Evolutionary conservation across 1,139 yeast genomes (phyloP).

Genomic region (Wickerhamiella infanticola): DNA sequence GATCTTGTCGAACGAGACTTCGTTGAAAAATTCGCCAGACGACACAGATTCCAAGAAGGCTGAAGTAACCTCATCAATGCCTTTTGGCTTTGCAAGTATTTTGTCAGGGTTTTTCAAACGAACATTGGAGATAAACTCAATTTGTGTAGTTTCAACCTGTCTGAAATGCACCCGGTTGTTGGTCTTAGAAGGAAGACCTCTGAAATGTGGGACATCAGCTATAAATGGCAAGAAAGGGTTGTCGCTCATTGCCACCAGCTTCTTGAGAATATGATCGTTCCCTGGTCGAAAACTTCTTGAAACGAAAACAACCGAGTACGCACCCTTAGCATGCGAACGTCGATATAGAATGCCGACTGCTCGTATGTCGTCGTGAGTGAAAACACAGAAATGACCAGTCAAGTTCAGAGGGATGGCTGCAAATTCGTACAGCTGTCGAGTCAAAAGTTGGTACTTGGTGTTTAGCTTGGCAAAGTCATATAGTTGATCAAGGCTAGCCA

Average conservation of each 20-base stretch:
- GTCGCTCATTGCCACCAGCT: neutral
- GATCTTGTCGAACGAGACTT: slow-evolving; percentile 1
- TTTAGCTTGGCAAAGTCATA: neutral
- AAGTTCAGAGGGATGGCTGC: neutral
- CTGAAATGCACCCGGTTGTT: neutral
- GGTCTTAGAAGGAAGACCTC: neutral
- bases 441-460: neutral
- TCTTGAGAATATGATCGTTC: neutral
- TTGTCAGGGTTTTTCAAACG: neutral
- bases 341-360: neutral
- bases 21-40: neutral
- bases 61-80: neutral
- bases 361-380: slow-evolving; percentile 1
- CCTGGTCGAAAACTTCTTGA: neutral
- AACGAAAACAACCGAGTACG: neutral
- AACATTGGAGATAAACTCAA: neutral
- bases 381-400: slow-evolving; percentile 1
- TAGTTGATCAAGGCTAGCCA: neutral
- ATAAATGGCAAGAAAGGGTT: neutral
- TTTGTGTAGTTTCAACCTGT: neutral
- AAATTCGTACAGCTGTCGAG: slow-evolving; percentile 2
- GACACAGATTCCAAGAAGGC: neutral
- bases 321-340: neutral
- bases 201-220: neutral
- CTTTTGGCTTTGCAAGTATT: neutral